phyloP scores from a whole-genome alignment of 495 filamentous ascomycete genomes.

The Cercophora samala region DNA sequence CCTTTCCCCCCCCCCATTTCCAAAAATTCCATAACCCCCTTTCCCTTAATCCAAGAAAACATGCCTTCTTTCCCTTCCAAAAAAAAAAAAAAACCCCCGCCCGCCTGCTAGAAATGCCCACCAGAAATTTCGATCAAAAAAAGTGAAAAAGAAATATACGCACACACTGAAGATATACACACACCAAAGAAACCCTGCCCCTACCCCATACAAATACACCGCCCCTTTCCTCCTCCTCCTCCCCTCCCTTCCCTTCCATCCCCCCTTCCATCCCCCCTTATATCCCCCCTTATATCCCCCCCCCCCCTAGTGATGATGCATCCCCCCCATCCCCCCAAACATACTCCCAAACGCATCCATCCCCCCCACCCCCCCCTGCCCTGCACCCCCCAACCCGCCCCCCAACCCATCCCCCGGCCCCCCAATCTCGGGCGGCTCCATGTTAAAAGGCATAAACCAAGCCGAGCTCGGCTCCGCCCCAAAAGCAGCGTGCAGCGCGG shows the following conservation, averaged over 20 bases:
- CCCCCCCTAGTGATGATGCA: slow-evolving; percentile 18
- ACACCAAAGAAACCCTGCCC: too few species aligned
- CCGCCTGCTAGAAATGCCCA: too few species aligned
- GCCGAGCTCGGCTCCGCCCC: slow-evolving; percentile 59
- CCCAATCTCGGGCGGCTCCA: slow-evolving; percentile 66
- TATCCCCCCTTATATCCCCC: too few species aligned
- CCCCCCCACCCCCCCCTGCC: slow-evolving; percentile 35
- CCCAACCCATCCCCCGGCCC: slow-evolving; percentile 17
- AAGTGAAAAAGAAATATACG: too few species aligned
- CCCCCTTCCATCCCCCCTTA: too few species aligned
- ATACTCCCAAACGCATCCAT: slow-evolving; percentile 40
- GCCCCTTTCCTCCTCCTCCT: slow-evolving; percentile 23
- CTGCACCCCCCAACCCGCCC: slow-evolving; percentile 20
- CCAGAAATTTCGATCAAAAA: too few species aligned
- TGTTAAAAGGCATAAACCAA: slow-evolving; percentile 95
- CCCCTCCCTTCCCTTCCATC: slow-evolving; percentile 19
- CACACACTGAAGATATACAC: too few species aligned
- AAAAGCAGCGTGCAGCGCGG: slow-evolving; percentile 31
- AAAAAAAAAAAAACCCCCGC: too few species aligned
- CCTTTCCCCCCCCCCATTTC: too few species aligned
- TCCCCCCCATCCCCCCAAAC: slow-evolving; percentile 36
- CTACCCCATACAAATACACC: slow-evolving; percentile 20
- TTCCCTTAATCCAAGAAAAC: too few species aligned
- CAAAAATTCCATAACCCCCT: too few species aligned
- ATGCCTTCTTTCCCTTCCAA: too few species aligned